These are phyloP conservation scores for Nicotiana rustica DNA, from an alignment of 305 asterid genomes.

Conservation along the genomic window DNA sequence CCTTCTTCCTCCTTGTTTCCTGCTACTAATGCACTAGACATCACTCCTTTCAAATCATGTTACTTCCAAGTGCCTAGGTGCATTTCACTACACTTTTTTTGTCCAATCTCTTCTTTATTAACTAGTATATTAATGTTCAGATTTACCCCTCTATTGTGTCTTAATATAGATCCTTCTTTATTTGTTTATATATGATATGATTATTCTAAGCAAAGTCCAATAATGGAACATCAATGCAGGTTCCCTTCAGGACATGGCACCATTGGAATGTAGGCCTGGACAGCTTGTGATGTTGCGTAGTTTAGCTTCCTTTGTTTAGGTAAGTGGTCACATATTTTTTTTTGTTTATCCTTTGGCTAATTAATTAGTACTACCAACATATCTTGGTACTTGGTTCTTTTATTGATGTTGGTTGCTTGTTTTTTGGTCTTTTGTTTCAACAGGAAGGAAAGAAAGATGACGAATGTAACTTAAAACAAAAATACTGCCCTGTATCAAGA, in stretches of 20 bases:
- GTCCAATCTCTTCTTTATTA: not conserved
- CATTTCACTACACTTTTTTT: slow-evolving; percentile 22
- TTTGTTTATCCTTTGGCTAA: not conserved
- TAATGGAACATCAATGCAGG: slow-evolving; percentile 44
- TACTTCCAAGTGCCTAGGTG: slow-evolving; percentile 74
- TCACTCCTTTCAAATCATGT: slow-evolving; percentile 68
- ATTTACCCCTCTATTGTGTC: not conserved
- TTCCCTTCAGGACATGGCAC: slow-evolving; percentile 79
- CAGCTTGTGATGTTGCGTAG: slow-evolving; percentile 48
- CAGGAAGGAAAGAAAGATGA: slow-evolving; percentile 34
- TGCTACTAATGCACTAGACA: slow-evolving; percentile 51
- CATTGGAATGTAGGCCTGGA: slow-evolving; percentile 68
- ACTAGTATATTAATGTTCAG: not conserved
- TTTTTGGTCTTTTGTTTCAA: slow-evolving; percentile 16
- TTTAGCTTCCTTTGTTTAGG: slow-evolving; percentile 55
- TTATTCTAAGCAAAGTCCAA: slow-evolving; percentile 4
- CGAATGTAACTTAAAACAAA: slow-evolving; percentile 21
- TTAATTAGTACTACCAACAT: not conserved
- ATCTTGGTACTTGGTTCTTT: slow-evolving; percentile 27
- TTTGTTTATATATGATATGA: not conserved
- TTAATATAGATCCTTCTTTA: not conserved
- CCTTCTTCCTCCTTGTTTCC: slow-evolving; percentile 52
- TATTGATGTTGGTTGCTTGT: slow-evolving; percentile 29
- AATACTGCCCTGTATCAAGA: not conserved
- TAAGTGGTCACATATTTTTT: slow-evolving; percentile 30